Evolutionary conservation across 192 early-diverging fungal species (phyloP).

Genomic region (Coemansia sp.): DNA sequence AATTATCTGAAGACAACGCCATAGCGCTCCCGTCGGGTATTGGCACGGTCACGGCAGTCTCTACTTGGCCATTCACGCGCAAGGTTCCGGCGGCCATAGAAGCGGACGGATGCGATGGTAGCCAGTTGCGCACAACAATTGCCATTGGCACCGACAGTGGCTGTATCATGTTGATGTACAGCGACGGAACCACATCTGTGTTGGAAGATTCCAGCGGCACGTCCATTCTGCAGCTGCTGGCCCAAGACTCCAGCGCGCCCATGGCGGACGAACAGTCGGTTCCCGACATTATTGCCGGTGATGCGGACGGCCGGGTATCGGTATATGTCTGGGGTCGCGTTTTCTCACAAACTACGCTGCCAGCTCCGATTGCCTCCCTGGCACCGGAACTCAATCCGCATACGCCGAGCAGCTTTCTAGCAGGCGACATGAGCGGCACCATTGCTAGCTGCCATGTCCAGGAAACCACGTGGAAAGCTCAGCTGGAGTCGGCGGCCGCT

Average conservation of each 20-base stretch:
- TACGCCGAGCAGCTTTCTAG: slow-evolving; percentile 30
- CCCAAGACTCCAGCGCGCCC: slow-evolving; percentile 4
- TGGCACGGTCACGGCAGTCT: slow-evolving; percentile 15
- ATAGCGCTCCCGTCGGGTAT: slow-evolving; percentile 14
- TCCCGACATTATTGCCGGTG: slow-evolving; percentile 32
- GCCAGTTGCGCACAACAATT: background rate
- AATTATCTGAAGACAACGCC: background rate
- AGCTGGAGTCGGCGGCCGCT: slow-evolving; percentile 3
- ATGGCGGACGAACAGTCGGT: background rate
- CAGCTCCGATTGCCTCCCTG: slow-evolving; percentile 35
- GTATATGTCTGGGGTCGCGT: slow-evolving; percentile 25
- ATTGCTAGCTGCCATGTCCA: slow-evolving; percentile 34
- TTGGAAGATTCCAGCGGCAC: slow-evolving; percentile 24
- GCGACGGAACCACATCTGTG: slow-evolving; percentile 1
- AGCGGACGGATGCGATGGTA: background rate
- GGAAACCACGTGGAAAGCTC: slow-evolving; percentile 28
- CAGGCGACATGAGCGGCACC: slow-evolving; percentile 39
- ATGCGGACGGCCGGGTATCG: slow-evolving; percentile 29
- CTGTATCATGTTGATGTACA: slow-evolving; percentile 21
- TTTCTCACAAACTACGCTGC: slow-evolving; percentile 32
- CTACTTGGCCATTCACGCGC: slow-evolving; percentile 12
- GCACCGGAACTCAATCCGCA: slow-evolving; percentile 28
- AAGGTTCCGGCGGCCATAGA: no score
- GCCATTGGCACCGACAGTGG: slow-evolving; percentile 30
- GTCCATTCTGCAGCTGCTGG: slow-evolving; percentile 29